phyloP scores from a whole-genome alignment of 768 basidiomycete genomes.

The Leccinum uliginosum region DNA sequence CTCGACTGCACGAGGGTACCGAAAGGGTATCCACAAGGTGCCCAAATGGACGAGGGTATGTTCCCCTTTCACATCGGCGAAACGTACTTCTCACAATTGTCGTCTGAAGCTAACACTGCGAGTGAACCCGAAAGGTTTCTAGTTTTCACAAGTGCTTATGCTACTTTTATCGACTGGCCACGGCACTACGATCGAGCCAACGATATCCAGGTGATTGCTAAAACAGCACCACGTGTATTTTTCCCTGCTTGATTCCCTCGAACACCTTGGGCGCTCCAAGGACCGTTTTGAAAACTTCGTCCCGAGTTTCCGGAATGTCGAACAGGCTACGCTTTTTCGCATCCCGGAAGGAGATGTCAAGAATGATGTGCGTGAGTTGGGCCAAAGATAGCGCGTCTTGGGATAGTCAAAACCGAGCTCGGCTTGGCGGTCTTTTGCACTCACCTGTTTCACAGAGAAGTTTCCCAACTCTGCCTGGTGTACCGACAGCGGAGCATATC shows the following conservation, averaged over 20 bases:
- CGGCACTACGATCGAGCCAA: background rate
- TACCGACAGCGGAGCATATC: slow-evolving; percentile 86
- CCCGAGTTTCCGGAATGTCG: slow-evolving; percentile 80
- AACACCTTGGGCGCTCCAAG: slow-evolving; percentile 59
- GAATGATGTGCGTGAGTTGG: slow-evolving; percentile 78
- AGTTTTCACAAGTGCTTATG: slow-evolving; percentile 36
- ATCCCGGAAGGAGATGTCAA: slow-evolving; percentile 73
- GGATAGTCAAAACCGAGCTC: slow-evolving; percentile 4
- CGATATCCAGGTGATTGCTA: slow-evolving; percentile 30
- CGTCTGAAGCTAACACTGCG: slow-evolving; percentile 68
- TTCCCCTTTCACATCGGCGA: slow-evolving; percentile 4
- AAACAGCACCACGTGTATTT: slow-evolving; percentile 77
- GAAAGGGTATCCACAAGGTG: slow-evolving; percentile 94
- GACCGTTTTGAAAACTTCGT: slow-evolving; percentile 74
- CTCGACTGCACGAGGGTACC: slow-evolving; percentile 63
- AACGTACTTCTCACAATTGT: slow-evolving; percentile 6
- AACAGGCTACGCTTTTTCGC: slow-evolving; percentile 70
- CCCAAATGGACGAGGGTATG: slow-evolving; percentile 95
- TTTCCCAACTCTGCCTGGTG: slow-evolving; percentile 88
- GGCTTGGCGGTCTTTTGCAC: slow-evolving; percentile 12
- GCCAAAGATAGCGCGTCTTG: slow-evolving; percentile 68
- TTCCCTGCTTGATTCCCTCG: slow-evolving; percentile 64
- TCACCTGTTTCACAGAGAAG: slow-evolving; percentile 68
- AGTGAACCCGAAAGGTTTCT: slow-evolving; percentile 92
- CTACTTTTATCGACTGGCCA: slow-evolving; percentile 12